A percentile compares a stretch with the other conserved stretches of the same genome.
These are phyloP conservation scores for sunflower (Helianthus annuus) DNA, from an alignment of 129 eudicot genomes.

Conservation along the genomic window HanXRQr2.0-SUNRISE NC_035447.2:148473981-148474480, in stretches of 20 bases:
- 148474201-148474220: background rate
- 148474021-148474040: background rate
- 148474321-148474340: background rate
- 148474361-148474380: too few species aligned
- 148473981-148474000: conserved; percentile 2
- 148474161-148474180: conserved; percentile 1
- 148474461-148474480: too few species aligned
- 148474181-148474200: background rate
- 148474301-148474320: background rate
- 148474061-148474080: background rate
- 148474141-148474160: conserved; percentile 3
- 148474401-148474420: too few species aligned
- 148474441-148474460: too few species aligned
- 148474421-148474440: too few species aligned
- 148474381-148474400: too few species aligned
- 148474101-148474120: too few species aligned
- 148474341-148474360: too few species aligned
- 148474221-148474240: background rate
- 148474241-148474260: background rate
- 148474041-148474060: background rate
- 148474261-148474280: background rate
- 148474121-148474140: too few species aligned
- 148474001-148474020: background rate
- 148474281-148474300: background rate
- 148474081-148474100: background rate